Percentiles rank a stretch among this genome's conserved stretches.
Evolutionary conservation across 768 basidiomycete species (phyloP).

Genomic region (Pisolithus orientalis): DNA sequence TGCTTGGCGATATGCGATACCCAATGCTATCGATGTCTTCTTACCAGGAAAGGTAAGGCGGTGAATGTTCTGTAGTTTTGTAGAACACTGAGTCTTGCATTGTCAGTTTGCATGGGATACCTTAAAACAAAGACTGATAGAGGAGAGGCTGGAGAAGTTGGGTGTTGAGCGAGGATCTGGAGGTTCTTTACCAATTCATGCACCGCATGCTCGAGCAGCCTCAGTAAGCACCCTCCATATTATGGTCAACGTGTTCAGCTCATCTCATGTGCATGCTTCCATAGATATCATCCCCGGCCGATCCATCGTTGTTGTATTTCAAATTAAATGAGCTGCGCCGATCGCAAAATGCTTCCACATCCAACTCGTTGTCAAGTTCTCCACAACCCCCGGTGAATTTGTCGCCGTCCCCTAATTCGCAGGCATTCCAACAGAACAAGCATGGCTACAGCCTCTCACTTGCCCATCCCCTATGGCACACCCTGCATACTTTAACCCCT

Average conservation of each 20-base stretch:
- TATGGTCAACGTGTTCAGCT: slow-evolving; percentile 11
- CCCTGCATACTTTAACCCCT: slow-evolving; percentile 30
- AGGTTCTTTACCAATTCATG: slow-evolving; percentile 53
- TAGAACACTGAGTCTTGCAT: slow-evolving; percentile 2
- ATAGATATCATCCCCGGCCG: slow-evolving; percentile 88
- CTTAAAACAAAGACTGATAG: slow-evolving; percentile 65
- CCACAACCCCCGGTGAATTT: slow-evolving; percentile 56
- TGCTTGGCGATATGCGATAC: slow-evolving; percentile 48
- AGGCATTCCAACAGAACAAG: slow-evolving; percentile 38
- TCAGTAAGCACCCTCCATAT: slow-evolving; percentile 51
- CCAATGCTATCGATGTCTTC: slow-evolving; percentile 70
- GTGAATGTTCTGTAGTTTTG: slow-evolving; percentile 4
- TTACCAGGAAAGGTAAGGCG: slow-evolving; percentile 68
- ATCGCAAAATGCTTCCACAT: slow-evolving; percentile 47
- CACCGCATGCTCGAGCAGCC: slow-evolving; percentile 76
- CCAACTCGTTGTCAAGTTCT: slow-evolving; percentile 54
- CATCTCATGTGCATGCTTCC: slow-evolving; percentile 1
- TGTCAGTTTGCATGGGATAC: slow-evolving; percentile 66
- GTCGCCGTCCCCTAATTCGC: slow-evolving; percentile 45
- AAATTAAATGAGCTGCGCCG: slow-evolving; percentile 82
- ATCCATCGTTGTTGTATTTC: slow-evolving; percentile 74
- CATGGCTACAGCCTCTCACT: slow-evolving; percentile 76
- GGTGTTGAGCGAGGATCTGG: slow-evolving; percentile 65
- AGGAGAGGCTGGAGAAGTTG: slow-evolving; percentile 74
- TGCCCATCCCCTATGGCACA: slow-evolving; percentile 41